These are phyloP conservation scores for Urtica urens DNA, from an alignment of 306 rosid genomes.

Conservation along the genomic window DNA sequence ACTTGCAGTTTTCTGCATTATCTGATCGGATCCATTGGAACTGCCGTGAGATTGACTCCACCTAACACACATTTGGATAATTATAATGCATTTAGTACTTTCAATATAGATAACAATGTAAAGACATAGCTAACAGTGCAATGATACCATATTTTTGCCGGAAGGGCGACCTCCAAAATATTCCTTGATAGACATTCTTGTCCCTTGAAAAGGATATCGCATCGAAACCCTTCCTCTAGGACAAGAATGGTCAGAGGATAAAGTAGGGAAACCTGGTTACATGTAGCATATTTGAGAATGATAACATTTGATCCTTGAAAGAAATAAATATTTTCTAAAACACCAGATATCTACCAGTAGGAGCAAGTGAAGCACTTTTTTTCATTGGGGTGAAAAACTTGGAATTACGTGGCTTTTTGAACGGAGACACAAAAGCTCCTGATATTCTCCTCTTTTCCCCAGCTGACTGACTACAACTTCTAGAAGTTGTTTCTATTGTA, in stretches of 20 bases:
- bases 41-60: slow-evolving; percentile 27
- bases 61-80: slow-evolving; percentile 30
- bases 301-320: slow-evolving; percentile 10
- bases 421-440: slow-evolving; percentile 45
- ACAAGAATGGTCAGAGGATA: slow-evolving; percentile 31
- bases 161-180: slow-evolving; percentile 37
- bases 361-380: slow-evolving; percentile 20
- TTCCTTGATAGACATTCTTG: slow-evolving; percentile 50
- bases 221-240: slow-evolving; percentile 49
- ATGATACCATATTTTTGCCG: slow-evolving; percentile 31
- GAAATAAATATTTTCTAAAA: neutral
- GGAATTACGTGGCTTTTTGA: slow-evolving; percentile 68
- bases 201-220: slow-evolving; percentile 45
- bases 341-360: slow-evolving; percentile 34
- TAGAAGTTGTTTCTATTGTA: slow-evolving; percentile 21
- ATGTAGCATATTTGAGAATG: slow-evolving; percentile 19
- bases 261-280: slow-evolving; percentile 45
- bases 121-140: slow-evolving; percentile 15
- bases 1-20: slow-evolving; percentile 49
- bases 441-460: slow-evolving; percentile 53
- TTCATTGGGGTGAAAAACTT: slow-evolving; percentile 38
- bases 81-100: slow-evolving; percentile 19
- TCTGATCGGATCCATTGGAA: slow-evolving; percentile 35
- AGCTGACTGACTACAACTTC: slow-evolving; percentile 19
- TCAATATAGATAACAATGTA: slow-evolving; percentile 10